A percentile compares a stretch with the other conserved stretches of the same genome.
phyloP scores from a whole-genome alignment of 495 filamentous ascomycete genomes.

The Penicillium waksmanii region DNA sequence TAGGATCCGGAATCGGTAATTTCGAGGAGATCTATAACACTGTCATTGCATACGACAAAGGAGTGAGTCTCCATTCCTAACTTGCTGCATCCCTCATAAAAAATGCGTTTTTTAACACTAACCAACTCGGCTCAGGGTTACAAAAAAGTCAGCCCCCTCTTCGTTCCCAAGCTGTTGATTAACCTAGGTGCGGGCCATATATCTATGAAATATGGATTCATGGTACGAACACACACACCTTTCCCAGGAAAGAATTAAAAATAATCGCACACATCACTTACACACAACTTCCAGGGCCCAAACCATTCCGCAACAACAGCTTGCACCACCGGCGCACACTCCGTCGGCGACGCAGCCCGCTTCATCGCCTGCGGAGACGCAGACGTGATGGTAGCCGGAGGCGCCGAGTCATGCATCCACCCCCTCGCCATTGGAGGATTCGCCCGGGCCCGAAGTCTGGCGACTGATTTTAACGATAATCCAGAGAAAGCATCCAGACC shows the following conservation, averaged over 20 bases:
- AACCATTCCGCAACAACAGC: conserved; percentile 92
- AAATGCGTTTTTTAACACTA: neutral
- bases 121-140: conserved; percentile 63
- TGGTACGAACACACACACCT: conserved; percentile 39
- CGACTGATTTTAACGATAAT: conserved; percentile 76
- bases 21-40: conserved; percentile 87
- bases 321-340: conserved; percentile 93
- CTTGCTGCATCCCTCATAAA: neutral
- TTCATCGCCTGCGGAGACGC: conserved; percentile 92
- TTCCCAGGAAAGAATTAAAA: neutral
- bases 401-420: conserved; percentile 94
- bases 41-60: conserved; percentile 72
- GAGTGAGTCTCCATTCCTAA: conserved; percentile 53
- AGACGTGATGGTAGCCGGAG: conserved; percentile 92
- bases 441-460: conserved; percentile 80
- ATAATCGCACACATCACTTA: neutral
- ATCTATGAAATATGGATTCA: conserved; percentile 89
- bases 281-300: conserved; percentile 61
- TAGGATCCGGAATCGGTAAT: conserved; percentile 96
- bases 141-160: conserved; percentile 87
- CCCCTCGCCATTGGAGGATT: conserved; percentile 92
- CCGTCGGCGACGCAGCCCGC: conserved; percentile 87
- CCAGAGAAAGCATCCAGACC: conserved; percentile 78
- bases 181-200: conserved; percentile 94
- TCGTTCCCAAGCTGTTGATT: conserved; percentile 89